phyloP scores from a whole-genome alignment of 495 filamentous ascomycete genomes.

The Podospora appendiculata region DNA sequence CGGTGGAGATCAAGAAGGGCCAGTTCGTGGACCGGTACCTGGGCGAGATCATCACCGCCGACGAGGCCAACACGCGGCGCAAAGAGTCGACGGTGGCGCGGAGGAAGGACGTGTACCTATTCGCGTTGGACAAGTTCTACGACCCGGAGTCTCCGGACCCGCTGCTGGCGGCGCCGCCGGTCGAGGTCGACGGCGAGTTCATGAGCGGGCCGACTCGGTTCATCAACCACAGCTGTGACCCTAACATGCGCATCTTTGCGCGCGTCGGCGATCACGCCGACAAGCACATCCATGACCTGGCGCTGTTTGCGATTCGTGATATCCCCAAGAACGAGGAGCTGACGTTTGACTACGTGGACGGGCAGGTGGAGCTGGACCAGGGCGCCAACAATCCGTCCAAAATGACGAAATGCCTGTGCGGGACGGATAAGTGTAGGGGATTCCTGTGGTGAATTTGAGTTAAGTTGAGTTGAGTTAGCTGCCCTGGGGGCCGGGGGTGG shows the following conservation, averaged over 20 bases:
- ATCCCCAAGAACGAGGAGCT: conserved; percentile 66
- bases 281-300: conserved; percentile 71
- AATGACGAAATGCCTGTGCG: conserved; percentile 60
- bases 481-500: too few relatives aligned
- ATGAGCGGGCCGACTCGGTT: conserved; percentile 56
- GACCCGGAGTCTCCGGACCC: conserved; percentile 38
- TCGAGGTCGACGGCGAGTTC: conserved; percentile 50
- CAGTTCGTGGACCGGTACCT: conserved; percentile 87
- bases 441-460: conserved; percentile 49
- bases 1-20: conserved; percentile 58
- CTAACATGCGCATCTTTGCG: conserved; percentile 73
- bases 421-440: conserved; percentile 55
- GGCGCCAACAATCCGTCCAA: conserved; percentile 43
- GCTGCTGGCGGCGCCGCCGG: conserved; percentile 29
- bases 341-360: conserved; percentile 79
- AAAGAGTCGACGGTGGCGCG: conserved; percentile 31
- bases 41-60: conserved; percentile 74
- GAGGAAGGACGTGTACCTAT: conserved; percentile 66
- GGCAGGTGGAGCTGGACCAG: conserved; percentile 36
- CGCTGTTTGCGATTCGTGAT: conserved; percentile 69
- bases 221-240: conserved; percentile 66
- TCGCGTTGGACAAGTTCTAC: conserved; percentile 73
- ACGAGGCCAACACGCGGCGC: conserved; percentile 61
- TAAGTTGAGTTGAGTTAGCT: too few relatives aligned
- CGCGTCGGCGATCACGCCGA: conserved; percentile 74